phyloP scores from a whole-genome alignment of 1,139 yeast species.

The Hemisphaericaspora lyxosophila region DNA sequence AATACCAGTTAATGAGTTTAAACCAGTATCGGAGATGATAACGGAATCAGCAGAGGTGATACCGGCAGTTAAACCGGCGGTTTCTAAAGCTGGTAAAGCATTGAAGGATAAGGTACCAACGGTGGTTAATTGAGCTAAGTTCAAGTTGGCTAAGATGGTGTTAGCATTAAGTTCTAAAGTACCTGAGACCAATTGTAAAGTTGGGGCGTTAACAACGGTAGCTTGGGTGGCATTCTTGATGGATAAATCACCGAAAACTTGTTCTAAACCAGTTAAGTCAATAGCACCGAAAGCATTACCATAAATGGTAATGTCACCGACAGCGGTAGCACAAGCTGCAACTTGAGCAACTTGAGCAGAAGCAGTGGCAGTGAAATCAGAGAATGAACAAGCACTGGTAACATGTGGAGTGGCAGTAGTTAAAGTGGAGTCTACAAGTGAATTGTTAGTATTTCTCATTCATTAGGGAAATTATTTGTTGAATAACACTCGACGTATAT shows the following conservation, averaged over 20 bases:
- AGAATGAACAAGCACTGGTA: conserved; percentile 56
- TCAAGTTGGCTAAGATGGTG: conserved; percentile 65
- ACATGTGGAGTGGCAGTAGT: conserved; percentile 53
- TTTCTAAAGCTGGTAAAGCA: conserved; percentile 79
- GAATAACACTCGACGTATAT: not conserved
- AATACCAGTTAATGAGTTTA: conserved; percentile 78
- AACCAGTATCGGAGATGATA: conserved; percentile 81
- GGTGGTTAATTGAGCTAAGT: conserved; percentile 76
- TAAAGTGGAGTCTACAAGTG: conserved; percentile 43
- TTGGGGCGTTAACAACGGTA: conserved; percentile 69
- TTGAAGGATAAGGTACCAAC: conserved; percentile 78
- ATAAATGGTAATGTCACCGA: conserved; percentile 72
- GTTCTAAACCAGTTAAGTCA: conserved; percentile 57
- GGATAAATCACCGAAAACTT: conserved; percentile 71
- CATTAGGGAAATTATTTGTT: too few species aligned
- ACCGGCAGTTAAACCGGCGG: conserved; percentile 71
- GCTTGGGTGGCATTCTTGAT: conserved; percentile 67
- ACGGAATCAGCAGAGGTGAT: conserved; percentile 73
- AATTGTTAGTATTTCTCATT: conserved; percentile 1
- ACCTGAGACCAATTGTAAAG: conserved; percentile 73
- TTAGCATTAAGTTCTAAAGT: conserved; percentile 59
- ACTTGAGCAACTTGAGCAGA: conserved; percentile 76
- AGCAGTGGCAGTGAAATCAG: conserved; percentile 63
- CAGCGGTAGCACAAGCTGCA: conserved; percentile 73
- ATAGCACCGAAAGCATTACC: conserved; percentile 59